Conservation (phyloP, 2,329 filamentous ascomycete genomes). For the Pseudocercospora cruenta region DNA sequence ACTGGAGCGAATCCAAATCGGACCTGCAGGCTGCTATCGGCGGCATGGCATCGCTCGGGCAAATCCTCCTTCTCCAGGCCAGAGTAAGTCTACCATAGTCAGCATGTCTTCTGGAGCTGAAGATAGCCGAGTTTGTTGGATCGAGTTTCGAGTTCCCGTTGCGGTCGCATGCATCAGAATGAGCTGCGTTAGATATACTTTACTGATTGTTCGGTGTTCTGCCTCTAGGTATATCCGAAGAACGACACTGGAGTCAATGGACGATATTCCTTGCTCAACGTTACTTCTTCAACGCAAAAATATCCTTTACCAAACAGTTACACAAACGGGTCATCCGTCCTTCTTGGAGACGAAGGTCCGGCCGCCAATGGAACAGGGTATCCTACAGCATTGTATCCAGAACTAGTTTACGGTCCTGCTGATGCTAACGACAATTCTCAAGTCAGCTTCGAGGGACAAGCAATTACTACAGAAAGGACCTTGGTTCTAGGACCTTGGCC, state of each 20-base stretch:
- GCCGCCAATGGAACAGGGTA: constrained; percentile 65
- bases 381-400: constrained; percentile 74
- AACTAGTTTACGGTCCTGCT: constrained; percentile 64
- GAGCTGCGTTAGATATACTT: too few species aligned
- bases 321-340: constrained; percentile 61
- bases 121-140: too few species aligned
- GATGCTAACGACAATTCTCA: not conserved
- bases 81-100: constrained; percentile 34
- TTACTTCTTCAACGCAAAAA: constrained; percentile 58
- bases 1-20: constrained; percentile 63
- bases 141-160: too few species aligned
- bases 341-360: constrained; percentile 51
- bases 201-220: too few species aligned
- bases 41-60: constrained; percentile 49
- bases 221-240: constrained; percentile 63
- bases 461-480: constrained; percentile 46
- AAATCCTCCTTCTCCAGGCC: constrained; percentile 67
- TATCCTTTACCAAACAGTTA: constrained; percentile 62
- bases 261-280: constrained; percentile 62
- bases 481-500: constrained; percentile 77
- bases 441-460: not conserved
- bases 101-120: too few species aligned
- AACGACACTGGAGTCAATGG: constrained; percentile 62
- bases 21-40: constrained; percentile 75
- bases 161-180: too few species aligned